phyloP scores from a whole-genome alignment of 495 filamentous ascomycete species.

The Aspergillus steynii region DNA sequence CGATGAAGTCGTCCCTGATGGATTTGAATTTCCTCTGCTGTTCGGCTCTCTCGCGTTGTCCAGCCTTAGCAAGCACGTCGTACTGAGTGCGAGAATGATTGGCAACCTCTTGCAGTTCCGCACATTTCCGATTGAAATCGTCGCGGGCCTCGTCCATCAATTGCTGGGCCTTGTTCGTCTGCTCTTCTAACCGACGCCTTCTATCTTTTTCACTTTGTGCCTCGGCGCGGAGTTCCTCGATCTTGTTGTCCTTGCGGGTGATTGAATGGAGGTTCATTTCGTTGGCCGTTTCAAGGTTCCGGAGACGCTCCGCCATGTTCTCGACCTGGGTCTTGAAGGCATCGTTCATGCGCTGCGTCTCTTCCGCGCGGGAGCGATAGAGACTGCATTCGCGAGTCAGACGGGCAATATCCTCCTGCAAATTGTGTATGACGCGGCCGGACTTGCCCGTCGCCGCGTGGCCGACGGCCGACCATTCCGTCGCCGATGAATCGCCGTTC shows the following conservation, averaged over 20 bases:
- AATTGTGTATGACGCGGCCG: slow-evolving; percentile 85
- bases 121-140: slow-evolving; percentile 58
- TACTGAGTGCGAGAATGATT: slow-evolving; percentile 59
- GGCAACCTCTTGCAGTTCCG: slow-evolving; percentile 60
- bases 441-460: slow-evolving; percentile 84
- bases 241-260: slow-evolving; percentile 74
- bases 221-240: slow-evolving; percentile 69
- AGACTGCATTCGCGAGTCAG: slow-evolving; percentile 77
- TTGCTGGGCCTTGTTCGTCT: slow-evolving; percentile 62
- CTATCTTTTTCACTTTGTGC: slow-evolving; percentile 66
- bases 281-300: slow-evolving; percentile 67
- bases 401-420: slow-evolving; percentile 87
- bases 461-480: slow-evolving; percentile 75
- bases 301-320: slow-evolving; percentile 54
- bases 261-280: slow-evolving; percentile 74
- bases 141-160: slow-evolving; percentile 56
- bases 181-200: slow-evolving; percentile 61
- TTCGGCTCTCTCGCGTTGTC: slow-evolving; percentile 56
- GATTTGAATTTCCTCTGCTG: slow-evolving; percentile 37
- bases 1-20: slow-evolving; percentile 29
- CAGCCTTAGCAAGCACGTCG: slow-evolving; percentile 65
- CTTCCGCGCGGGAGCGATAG: slow-evolving; percentile 70
- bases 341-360: slow-evolving; percentile 69
- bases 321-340: slow-evolving; percentile 74
- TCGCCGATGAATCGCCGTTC: slow-evolving; percentile 33